Conservation (phyloP, 192 early-diverging fungal species). For the Cetraspora pellucida region DNA sequence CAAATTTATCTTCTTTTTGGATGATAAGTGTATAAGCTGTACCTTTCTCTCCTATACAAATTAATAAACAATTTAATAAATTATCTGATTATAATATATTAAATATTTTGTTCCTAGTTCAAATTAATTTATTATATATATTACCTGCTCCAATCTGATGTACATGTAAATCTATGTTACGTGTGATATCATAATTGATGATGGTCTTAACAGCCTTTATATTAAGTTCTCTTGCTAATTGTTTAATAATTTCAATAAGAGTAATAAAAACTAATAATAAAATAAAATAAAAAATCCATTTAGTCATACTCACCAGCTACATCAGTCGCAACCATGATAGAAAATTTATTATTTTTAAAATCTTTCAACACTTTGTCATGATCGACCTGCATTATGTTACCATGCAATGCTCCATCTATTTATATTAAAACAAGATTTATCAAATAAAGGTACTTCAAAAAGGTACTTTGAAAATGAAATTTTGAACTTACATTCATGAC, state of each 20-base stretch:
- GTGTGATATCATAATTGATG: conserved; percentile 78
- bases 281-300: too few relatives aligned
- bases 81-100: too few relatives aligned
- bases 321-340: conserved; percentile 67
- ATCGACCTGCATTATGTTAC: conserved; percentile 75
- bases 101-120: neutral
- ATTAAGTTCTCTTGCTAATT: conserved; percentile 73
- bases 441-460: too few relatives aligned
- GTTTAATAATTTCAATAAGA: neutral
- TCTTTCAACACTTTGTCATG: conserved; percentile 73
- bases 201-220: conserved; percentile 75
- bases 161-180: conserved; percentile 83
- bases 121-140: neutral
- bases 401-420: conserved; percentile 66
- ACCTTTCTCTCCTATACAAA: conserved; percentile 56
- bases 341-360: conserved; percentile 62
- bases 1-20: conserved; percentile 65
- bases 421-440: neutral
- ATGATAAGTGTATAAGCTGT: conserved; percentile 65
- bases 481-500: conserved; percentile 59
- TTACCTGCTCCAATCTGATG: conserved; percentile 72
- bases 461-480: neutral
- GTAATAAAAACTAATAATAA: neutral
- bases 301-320: conserved; percentile 53
- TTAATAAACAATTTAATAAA: neutral